phyloP scores from a whole-genome alignment of 2,329 filamentous ascomycete genomes.

The Fusarium duplospermum region DNA sequence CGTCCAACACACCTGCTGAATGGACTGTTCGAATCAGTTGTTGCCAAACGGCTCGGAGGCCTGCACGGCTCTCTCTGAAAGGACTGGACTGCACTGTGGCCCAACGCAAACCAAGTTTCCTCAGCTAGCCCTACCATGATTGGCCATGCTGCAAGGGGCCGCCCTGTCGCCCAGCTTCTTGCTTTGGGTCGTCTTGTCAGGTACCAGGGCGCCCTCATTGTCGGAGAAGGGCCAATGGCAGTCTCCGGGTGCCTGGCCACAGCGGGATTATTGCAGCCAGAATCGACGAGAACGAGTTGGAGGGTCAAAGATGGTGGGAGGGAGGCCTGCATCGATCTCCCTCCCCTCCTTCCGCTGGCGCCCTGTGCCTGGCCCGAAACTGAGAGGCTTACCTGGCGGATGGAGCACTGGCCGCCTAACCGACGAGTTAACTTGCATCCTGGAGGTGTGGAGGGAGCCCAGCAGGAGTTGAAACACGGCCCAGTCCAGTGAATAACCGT shows the following conservation, averaged over 20 bases:
- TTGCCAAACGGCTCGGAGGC: neutral
- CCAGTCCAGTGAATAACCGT: slow-evolving; percentile 24
- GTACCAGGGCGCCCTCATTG: slow-evolving; percentile 33
- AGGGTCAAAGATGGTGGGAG: slow-evolving; percentile 12
- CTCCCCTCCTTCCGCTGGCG: slow-evolving; percentile 18
- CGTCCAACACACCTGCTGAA: neutral
- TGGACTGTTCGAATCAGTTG: slow-evolving; percentile 14
- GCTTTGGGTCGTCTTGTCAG: slow-evolving; percentile 39
- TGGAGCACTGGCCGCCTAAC: slow-evolving; percentile 7
- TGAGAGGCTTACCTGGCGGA: slow-evolving; percentile 23
- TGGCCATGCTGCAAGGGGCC: slow-evolving; percentile 41
- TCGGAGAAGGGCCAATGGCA: slow-evolving; percentile 44
- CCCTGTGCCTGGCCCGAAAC: slow-evolving; percentile 35
- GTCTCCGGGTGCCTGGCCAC: slow-evolving; percentile 21
- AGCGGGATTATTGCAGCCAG: slow-evolving; percentile 18
- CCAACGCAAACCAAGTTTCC: slow-evolving; percentile 29
- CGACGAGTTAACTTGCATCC: slow-evolving; percentile 29
- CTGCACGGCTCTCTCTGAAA: neutral
- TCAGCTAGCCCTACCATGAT: slow-evolving; percentile 30
- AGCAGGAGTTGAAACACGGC: slow-evolving; percentile 35
- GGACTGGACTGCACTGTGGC: slow-evolving; percentile 21
- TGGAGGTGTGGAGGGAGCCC: slow-evolving; percentile 33
- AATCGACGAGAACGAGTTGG: slow-evolving; percentile 15
- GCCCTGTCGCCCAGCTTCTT: slow-evolving; percentile 37
- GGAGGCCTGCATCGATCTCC: slow-evolving; percentile 24